Base-by-base conservation (phyloP, 2,329 filamentous ascomycete genomes). In the Cadophora malorum region DNA sequence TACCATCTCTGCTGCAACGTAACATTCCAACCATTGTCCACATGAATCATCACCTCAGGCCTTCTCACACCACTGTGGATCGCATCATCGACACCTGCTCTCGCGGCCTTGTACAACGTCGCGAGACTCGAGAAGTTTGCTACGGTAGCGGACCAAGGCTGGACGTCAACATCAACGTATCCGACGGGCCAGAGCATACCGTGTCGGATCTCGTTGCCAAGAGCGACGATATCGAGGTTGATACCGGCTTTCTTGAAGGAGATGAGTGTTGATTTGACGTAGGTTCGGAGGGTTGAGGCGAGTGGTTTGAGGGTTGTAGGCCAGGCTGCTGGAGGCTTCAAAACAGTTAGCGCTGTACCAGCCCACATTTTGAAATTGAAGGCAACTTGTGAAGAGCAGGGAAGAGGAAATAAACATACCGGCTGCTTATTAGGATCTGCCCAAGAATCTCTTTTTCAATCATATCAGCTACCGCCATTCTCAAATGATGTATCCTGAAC, bases 21-120 rank as follows among this genome's bases (percentile, higher is more conserved):
- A 84, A 86, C 88, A 70, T 90, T 85, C 89, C 90, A 93, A 14
- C 90, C 90, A 75, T 91, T 88, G 75, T 92, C 90, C 2, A 92
- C 83, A 75, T 93, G 91, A 52, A 93, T 86, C 87, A 93, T 88
- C 75, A 92, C 90, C 76, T 89, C 85, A 1, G 90, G 88, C 71
- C 85, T 84, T 45, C 76, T 78, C 10, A 73, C 71, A 6, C 78
- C 79, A 0, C 28, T 71, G 45, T 89, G 77, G 4, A 79, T 79
- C 3, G 87, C 89, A 74, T 91, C 88, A 72, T 88, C 89, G 71
- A 93, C 83, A 1, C 87, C 90, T 64, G 82, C 85, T 68, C 74
- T 76, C 0, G 86, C 83, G 5, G 87, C 86, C 74, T 90, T 85
- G 23, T 91, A 83, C 23, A 93, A 81, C 1, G 80, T 80, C 0